Base-by-base conservation (phyloP, 2,329 filamentous ascomycete species). In the Sarocladium kiliense region DNA sequence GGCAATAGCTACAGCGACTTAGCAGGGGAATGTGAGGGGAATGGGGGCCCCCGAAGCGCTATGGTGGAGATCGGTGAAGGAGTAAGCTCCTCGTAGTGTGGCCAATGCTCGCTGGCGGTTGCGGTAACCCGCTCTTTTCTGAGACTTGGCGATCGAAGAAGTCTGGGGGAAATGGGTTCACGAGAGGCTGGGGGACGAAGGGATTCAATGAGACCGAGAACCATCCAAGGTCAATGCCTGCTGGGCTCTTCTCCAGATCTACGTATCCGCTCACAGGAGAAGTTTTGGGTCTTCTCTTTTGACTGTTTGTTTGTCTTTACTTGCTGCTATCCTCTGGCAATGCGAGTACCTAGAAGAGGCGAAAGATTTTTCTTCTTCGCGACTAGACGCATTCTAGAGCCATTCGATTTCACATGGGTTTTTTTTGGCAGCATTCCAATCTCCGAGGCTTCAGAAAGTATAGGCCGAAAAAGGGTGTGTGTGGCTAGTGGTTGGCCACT, bases 11-110 rank as follows among this genome's bases (percentile, higher is more conserved):
- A n/a, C n/a, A n/a, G n/a, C n/a, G n/a, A n/a, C n/a, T n/a, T 25
- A 23, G 18, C 14, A 25, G 23, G 19, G 41, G 18, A 45, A 26
- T 45, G 9, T 9, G 19, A 10, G 23, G 18, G 16, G 14, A 45
- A 3, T 11, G 41, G 18, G 18, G 41, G 9, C 23, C 18, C 18
- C 18, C 18, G 23, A 26, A 45, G 41, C 41, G 41, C 44, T 32
- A n/a, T 18, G 12, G 44, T 49, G 44, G 44, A 49, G 44, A 49
- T 49, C 44, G 44, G 44, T 49, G 14, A 49, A 49, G 44, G 44
- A 49, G 44, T 27, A 27, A 49, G 25, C 44, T 49, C 23, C 16
- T 49, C 44, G 44, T 32, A 23, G 21, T 3, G 6, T 44, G 41
- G 36, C n/a, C 16, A 9, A 18, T 39, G 36, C 36, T 16, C 30